Base-by-base conservation (phyloP, 257 asterid genomes). In the Lycium ferocissimum region DNA sequence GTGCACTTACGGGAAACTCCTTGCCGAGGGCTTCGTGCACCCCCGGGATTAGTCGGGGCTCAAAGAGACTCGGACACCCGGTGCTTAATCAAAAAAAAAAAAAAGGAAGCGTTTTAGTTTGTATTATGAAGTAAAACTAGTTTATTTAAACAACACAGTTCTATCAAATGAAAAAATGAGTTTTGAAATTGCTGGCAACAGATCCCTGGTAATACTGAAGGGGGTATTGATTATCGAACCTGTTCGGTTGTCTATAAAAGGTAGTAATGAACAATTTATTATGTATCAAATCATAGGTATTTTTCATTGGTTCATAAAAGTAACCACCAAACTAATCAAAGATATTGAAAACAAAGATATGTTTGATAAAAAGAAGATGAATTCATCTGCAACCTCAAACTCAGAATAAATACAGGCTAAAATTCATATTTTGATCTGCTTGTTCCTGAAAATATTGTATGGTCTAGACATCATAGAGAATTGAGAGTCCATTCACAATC, bases 401-500 rank as follows among this genome's bases (percentile, higher is more conserved):
- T 66, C 9, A 13, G 18, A 26, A 62, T 62, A 63, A 10, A 22
- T 63, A 26, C 18, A 63, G 73, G 18, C 1, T 33, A 33, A 66
- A 6, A 9, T 66, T 11, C 0, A 18, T 22, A 33, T 66, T 22
- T 66, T 33, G 45, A 66, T 66, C 12, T 26, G 40, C 45, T 33
- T 66, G 20, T 33, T 66, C 45, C 73, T 66, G 73, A 67, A 66
- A 35, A 33, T 35, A 67, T 67, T 2, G 5, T 35, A 26, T 35
- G 11, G 47, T 67, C 75, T 67, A 43, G 75, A 67, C 11, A 14
- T 33, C 20, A 2, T 66, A 66, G 20, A 35, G 47, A 13, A 66
- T 66, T 35, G 75, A 54, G 59, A 35, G 47, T 66, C 81, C 20
- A 73, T 73, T 40, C 61, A 73, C 61, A 73, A 73, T 47, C 13